Evolutionary conservation across 805 yeast species (phyloP).

Genomic region (Candida odintsovae): DNA sequence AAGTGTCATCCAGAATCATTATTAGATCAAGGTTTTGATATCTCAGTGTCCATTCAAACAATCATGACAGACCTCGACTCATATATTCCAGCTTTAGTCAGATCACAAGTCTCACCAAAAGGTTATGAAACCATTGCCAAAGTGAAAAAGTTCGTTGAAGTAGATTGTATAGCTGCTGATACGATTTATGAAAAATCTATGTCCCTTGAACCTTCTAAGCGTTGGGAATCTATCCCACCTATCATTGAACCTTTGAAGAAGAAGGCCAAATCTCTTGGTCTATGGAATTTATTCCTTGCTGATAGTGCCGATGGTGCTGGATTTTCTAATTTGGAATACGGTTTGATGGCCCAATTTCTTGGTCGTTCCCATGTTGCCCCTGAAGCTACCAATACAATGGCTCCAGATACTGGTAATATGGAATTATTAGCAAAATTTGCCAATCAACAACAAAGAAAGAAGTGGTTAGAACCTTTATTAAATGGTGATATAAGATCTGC

Average conservation of each 20-base stretch:
- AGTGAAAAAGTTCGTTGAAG: conserved; percentile 46
- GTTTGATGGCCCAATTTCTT: conserved; percentile 56
- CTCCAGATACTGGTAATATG: conserved; percentile 64
- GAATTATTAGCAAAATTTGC: conserved; percentile 35
- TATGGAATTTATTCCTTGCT: conserved; percentile 54
- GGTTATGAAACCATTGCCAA: conserved; percentile 28
- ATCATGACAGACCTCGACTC: conserved; percentile 12
- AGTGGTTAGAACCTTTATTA: conserved; percentile 48
- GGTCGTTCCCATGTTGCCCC: conserved; percentile 52
- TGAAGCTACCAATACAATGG: conserved; percentile 52
- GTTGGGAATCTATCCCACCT: conserved; percentile 45
- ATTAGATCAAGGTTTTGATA: too few species aligned
- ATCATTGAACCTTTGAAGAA: conserved; percentile 45
- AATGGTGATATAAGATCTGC: conserved; percentile 54
- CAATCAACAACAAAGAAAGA: conserved; percentile 36
- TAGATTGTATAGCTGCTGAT: conserved; percentile 54
- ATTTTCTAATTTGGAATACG: conserved; percentile 56
- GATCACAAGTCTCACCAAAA: conserved; percentile 27
- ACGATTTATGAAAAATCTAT: conserved; percentile 36
- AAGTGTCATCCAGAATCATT: too few species aligned
- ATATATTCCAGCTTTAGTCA: conserved; percentile 31
- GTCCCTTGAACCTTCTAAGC: conserved; percentile 29
- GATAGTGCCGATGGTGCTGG: conserved; percentile 48
- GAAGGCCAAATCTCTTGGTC: conserved; percentile 45
- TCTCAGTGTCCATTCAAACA: too few species aligned